Conservation (phyloP, 1,284 basidiomycete species). For the Coniferiporia weirii region DNA sequence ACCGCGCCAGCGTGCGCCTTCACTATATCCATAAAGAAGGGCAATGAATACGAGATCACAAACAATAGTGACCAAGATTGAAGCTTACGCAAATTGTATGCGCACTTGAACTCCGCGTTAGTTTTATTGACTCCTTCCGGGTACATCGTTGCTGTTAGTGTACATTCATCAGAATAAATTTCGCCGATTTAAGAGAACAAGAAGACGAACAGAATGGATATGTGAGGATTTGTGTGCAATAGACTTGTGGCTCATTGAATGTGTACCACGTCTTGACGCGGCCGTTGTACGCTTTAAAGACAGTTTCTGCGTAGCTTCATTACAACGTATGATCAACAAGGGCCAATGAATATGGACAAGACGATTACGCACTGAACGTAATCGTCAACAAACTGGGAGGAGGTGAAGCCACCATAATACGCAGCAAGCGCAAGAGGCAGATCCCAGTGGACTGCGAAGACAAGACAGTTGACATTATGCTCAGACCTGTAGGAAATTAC, state of each 20-base stretch:
- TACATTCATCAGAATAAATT: neutral
- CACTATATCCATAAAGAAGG: conserved; percentile 26
- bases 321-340: neutral
- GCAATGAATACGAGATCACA: neutral
- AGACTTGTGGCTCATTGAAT: conserved; percentile 45
- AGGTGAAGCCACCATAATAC: conserved; percentile 44
- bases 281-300: conserved; percentile 44
- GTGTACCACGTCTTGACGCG: conserved; percentile 47
- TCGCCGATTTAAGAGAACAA: neutral
- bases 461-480: neutral
- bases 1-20: conserved; percentile 44
- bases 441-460: conserved; percentile 41
- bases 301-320: conserved; percentile 40
- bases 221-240: conserved; percentile 32
- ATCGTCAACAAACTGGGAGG: conserved; percentile 39
- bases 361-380: conserved; percentile 35
- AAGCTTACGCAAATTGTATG: conserved; percentile 37
- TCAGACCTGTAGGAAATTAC: neutral
- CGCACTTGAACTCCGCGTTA: conserved; percentile 38
- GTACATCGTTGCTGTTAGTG: conserved; percentile 23
- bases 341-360: neutral
- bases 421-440: conserved; percentile 39
- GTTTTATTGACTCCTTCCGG: conserved; percentile 37
- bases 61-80: neutral
- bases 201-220: conserved; percentile 39